Conservation (phyloP, 768 basidiomycete genomes). For the Auricularia sp. region DNA sequence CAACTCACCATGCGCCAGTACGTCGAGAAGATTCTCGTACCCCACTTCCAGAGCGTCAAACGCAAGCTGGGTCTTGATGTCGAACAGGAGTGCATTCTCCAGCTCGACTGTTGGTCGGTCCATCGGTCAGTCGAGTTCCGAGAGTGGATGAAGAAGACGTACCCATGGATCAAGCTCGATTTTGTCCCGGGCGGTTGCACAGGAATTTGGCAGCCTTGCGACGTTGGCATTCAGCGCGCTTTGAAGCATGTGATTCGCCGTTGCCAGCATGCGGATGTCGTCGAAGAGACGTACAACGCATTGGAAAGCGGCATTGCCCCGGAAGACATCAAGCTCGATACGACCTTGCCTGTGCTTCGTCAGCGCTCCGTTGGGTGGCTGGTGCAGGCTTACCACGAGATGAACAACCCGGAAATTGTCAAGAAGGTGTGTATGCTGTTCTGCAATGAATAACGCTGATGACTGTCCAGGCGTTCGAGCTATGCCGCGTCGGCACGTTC, state of each 20-base stretch:
- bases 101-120: conserved; percentile 21
- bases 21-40: neutral
- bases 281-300: conserved; percentile 20
- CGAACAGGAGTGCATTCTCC: conserved; percentile 4
- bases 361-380: conserved; percentile 23
- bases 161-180: conserved; percentile 22
- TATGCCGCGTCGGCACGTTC: conserved; percentile 16
- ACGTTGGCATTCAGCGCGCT: conserved; percentile 27
- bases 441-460: no score
- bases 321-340: conserved; percentile 15
- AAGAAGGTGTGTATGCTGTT: neutral
- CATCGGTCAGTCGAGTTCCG: conserved; percentile 28
- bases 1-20: neutral
- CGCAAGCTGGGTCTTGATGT: neutral
- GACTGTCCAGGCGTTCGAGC: conserved; percentile 17
- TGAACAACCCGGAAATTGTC: conserved; percentile 22
- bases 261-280: conserved; percentile 26
- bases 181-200: conserved; percentile 28
- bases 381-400: conserved; percentile 20
- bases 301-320: conserved; percentile 14
- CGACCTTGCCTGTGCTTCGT: conserved; percentile 13
- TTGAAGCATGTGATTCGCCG: conserved; percentile 26
- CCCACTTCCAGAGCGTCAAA: neutral
- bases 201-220: conserved; percentile 23
- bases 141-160: conserved; percentile 22